Conservation (phyloP, 1,284 basidiomycete genomes). For the Puccinia polysora region DNA sequence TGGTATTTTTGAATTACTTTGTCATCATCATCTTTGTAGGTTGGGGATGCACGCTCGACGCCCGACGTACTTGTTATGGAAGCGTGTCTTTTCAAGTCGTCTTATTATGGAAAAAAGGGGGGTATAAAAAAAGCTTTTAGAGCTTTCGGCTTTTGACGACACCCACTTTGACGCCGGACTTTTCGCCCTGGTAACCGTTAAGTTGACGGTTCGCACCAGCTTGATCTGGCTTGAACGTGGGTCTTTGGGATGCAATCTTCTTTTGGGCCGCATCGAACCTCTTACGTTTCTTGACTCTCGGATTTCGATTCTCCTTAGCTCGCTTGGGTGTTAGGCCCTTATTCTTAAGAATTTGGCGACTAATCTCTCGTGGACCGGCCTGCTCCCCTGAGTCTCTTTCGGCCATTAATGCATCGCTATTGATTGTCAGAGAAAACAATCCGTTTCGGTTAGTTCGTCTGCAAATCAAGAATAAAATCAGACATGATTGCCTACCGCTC, state of each 20-base stretch:
- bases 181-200: conserved; percentile 58
- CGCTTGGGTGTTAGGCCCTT: conserved; percentile 81
- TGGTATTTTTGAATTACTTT: too few relatives aligned
- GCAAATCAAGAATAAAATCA: not conserved
- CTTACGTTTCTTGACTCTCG: conserved; percentile 88
- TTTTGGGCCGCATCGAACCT: conserved; percentile 90
- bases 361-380: conserved; percentile 74
- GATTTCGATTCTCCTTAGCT: conserved; percentile 79
- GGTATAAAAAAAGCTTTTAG: too few relatives aligned
- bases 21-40: too few relatives aligned
- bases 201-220: conserved; percentile 63
- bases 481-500: conserved; percentile 59
- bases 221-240: conserved; percentile 64
- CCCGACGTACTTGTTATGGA: too few relatives aligned
- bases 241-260: conserved; percentile 77
- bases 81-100: too few relatives aligned
- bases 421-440: conserved; percentile 1
- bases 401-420: conserved; percentile 40
- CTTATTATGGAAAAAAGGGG: too few relatives aligned
- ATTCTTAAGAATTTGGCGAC: conserved; percentile 84
- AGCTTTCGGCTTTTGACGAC: conserved; percentile 77
- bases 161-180: conserved; percentile 69
- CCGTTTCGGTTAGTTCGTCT: not conserved
- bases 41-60: too few relatives aligned
- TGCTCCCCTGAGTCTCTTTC: conserved; percentile 46